Evolutionary conservation across 1,284 basidiomycete genomes (phyloP), one percentile per base, ranked within the genome.

Genomic region (Cutaneotrichosporon cyanovorans): DNA sequence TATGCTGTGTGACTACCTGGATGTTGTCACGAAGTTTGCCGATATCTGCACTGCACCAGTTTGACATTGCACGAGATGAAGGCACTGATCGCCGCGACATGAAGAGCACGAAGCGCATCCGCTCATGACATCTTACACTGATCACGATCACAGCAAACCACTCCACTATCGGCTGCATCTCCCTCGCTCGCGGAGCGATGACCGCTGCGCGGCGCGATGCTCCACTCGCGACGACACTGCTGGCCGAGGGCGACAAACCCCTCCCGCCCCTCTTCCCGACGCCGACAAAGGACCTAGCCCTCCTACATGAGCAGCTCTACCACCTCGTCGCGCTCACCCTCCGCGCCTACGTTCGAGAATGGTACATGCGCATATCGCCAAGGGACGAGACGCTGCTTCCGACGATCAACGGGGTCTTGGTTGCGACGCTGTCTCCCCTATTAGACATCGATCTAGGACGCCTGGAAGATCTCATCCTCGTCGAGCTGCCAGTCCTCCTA

Each of bases 291-390:
- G 35, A 36, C 15, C 42, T 30, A 12, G 33, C 20, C 15, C 14
- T n/a, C 21, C 49, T 55, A 33, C 50, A 56, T 40, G 47, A 38
- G 8, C 23, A 42, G 3, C 25, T 42, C 22, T 56, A 56, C 50
- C 37, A 47, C 50, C 32, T 56, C 36, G 5, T 50, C 14, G 54
- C 50, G 12, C 50, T 56, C 33, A 37, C 47, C 1, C 48, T 56
- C 30, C 59, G 65, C 25, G 62, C 59, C 15, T 65, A 65, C 49
- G 50, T 67, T 16, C 48, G 51, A 21, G 50, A 52, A 40, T 71
- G 68, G 68, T 71, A 69, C 48, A 41, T 49, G 16, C 51, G 53
- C 14, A 51, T 71, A 40, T 59, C 62, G 8, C 62, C 62, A n/a
- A 53, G 60, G 21, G 65, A 68, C 38, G 51, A 55, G 11, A 40